Percentiles rank a stretch among this genome's conserved stretches.
Evolutionary conservation across 306 rosid genomes (phyloP).

Genomic region (Heteromeles arbutifolia): DNA sequence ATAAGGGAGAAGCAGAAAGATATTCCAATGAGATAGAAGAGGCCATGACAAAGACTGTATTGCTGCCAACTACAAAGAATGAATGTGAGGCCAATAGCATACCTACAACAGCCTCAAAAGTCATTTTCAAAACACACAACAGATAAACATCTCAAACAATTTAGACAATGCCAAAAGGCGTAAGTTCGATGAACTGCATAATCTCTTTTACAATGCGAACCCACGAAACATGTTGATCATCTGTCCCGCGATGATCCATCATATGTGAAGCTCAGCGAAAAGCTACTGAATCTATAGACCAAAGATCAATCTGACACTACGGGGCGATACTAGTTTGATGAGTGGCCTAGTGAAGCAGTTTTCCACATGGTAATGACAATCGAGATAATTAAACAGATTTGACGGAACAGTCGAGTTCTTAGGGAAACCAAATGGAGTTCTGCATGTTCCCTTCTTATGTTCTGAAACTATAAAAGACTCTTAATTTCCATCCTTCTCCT

Average conservation of each 20-base stretch:
- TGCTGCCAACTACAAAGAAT: conserved; percentile 3
- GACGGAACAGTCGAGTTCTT: background rate
- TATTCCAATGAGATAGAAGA: background rate
- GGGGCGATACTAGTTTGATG: background rate
- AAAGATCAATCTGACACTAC: background rate
- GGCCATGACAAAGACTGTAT: background rate
- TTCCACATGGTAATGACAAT: background rate
- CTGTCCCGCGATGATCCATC: background rate
- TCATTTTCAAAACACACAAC: conserved; percentile 1
- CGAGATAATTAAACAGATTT: background rate
- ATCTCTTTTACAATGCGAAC: background rate
- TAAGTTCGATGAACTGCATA: background rate
- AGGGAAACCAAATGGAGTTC: background rate
- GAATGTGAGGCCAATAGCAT: background rate
- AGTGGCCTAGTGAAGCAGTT: background rate
- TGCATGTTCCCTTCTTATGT: background rate
- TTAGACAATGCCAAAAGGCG: too few species aligned
- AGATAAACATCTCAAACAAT: background rate
- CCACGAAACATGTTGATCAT: background rate
- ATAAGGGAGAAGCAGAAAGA: conserved; percentile 1
- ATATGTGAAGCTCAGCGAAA: background rate
- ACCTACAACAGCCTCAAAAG: conserved; percentile 8
- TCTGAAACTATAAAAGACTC: background rate
- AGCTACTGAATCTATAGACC: background rate
- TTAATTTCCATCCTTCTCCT: background rate